Percentiles rank a stretch among this genome's conserved stretches.
Conservation (phyloP, 2,329 filamentous ascomycete genomes). For the Triangularia verruculosa region DNA sequence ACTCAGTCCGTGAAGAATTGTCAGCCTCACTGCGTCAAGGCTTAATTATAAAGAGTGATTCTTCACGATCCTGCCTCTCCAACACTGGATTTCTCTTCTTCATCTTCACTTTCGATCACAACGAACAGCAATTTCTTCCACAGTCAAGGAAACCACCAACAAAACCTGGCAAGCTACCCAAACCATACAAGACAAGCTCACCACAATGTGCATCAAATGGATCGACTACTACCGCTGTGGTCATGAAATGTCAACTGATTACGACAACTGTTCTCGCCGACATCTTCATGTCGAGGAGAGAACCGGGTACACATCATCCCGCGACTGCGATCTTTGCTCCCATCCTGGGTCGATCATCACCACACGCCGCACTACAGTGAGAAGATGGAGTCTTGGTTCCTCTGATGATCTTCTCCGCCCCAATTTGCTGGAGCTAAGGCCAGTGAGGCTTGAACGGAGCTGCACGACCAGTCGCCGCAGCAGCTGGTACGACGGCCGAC, state of each 20-base stretch:
- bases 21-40: neutral
- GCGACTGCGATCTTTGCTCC: neutral
- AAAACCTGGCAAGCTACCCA: no score
- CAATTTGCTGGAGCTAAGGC: neutral
- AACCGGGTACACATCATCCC: neutral
- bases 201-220: constrained; percentile 1
- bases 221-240: neutral
- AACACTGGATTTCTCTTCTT: neutral
- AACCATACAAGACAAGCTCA: neutral
- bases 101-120: neutral
- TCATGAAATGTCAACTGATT: neutral
- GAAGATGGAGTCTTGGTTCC: neutral
- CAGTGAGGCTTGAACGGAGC: neutral
- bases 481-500: neutral
- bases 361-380: neutral
- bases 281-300: neutral
- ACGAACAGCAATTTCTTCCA: neutral
- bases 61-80: neutral
- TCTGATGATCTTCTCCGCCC: neutral
- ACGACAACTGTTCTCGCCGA: neutral
- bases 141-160: neutral
- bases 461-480: neutral
- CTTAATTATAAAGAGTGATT: neutral
- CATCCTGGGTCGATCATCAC: neutral
- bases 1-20: neutral